phyloP scores from a whole-genome alignment of 202 grass and related monocot species.

The Setaria italica region DNA sequence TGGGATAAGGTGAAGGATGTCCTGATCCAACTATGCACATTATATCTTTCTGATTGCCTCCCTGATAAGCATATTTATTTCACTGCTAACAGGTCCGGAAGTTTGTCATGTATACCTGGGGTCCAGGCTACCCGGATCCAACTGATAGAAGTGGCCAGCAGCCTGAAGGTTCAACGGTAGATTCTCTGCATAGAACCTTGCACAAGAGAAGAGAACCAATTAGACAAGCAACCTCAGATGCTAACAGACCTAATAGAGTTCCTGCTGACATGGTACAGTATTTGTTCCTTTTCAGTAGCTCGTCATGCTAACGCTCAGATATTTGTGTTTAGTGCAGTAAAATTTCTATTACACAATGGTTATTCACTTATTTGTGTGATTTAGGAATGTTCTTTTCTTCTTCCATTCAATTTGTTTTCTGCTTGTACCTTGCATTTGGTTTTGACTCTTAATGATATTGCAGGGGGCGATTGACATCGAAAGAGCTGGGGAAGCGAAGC shows the following conservation, averaged over 20 bases:
- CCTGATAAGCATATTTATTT: conserved; percentile 37
- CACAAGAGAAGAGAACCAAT: conserved; percentile 61
- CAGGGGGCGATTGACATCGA: conserved; percentile 45
- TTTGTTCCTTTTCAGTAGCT: conserved; percentile 23
- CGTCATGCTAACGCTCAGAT: neutral
- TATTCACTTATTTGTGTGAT: neutral
- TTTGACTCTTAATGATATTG: neutral
- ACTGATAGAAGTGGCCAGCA: conserved; percentile 60
- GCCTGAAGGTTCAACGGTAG: conserved; percentile 57
- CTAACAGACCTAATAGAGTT: conserved; percentile 26
- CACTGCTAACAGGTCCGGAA: conserved; percentile 71
- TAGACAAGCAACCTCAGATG: conserved; percentile 23
- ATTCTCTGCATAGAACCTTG: conserved; percentile 62
- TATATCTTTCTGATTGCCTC: conserved; percentile 20
- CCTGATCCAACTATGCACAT: conserved; percentile 16
- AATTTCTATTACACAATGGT: neutral
- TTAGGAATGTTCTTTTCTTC: conserved; percentile 4
- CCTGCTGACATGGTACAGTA: conserved; percentile 53
- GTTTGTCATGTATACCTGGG: conserved; percentile 97
- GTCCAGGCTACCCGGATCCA: conserved; percentile 70
- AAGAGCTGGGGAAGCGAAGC: conserved; percentile 16
- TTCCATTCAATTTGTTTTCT: neutral
- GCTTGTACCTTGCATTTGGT: too few relatives aligned
- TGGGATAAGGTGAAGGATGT: conserved; percentile 86
- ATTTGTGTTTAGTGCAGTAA: neutral